Base-by-base conservation (phyloP, 495 filamentous ascomycete genomes). In the Penicillium alfredii region DNA sequence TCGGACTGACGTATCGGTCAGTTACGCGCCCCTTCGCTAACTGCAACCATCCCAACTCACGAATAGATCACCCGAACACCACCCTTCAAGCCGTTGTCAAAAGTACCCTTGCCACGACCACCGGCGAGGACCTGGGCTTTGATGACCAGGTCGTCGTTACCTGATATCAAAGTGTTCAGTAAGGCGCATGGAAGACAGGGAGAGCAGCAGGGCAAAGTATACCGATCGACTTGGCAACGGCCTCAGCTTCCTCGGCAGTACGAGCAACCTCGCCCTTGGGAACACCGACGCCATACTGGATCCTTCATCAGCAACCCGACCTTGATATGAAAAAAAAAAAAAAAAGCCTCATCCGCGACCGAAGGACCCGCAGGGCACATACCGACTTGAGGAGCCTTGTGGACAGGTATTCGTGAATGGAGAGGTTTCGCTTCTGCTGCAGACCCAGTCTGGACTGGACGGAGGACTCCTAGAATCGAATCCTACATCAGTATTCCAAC, bases 11-110 rank as follows among this genome's bases (percentile, higher is more conserved):
- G 42, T 34, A 40, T 31, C 9, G 12, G 11, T 36, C 27, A 64
- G 68, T 30, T 40, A 40, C 8, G 8, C 8, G 30, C 18, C 12
- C 4, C 15, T 6, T 38, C 15, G 6, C 17, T 14, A 11, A 17
- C 7, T 17, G 13, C 19, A 3, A 25, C 29, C 1, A 32, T 23
- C 35, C n/a, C 18, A 14, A 66, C 80, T 56, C 60, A 84, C 77
- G 90, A 96, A 78, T 95, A 97, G 63, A 98, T 93, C 55, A 98
- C 87, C 47, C 92, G 81, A 48, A 98, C 92, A 69, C 92, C 92
- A 60, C 92, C 92, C 77, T 98, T 98, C 56, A 96, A 79, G 45
- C 92, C 92, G 68, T 96, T 98, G 68, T 94, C 88, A 60, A 98
- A 98, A 40, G 75, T 81, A 48, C 92, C 92, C 73, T 98, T 98